These are phyloP conservation scores for Ophiognomonia clavigignenti-juglandacearum DNA, from an alignment of 2,329 filamentous ascomycete species.

Conservation along the genomic window DNA sequence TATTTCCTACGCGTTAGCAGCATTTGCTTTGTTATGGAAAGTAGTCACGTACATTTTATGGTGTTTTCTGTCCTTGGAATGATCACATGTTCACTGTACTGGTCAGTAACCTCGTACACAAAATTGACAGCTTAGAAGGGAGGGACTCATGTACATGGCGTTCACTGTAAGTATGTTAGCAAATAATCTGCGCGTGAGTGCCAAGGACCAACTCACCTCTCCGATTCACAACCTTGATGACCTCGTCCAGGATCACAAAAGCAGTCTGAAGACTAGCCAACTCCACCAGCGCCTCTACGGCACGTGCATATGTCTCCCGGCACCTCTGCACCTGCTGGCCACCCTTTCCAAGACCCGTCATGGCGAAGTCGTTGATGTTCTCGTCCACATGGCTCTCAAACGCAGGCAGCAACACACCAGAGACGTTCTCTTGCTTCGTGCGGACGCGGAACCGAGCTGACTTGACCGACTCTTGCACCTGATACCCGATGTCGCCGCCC, in stretches of 20 bases:
- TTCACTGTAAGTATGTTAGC: constrained; percentile 61
- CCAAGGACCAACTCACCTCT: constrained; percentile 57
- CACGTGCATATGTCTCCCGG: constrained; percentile 90
- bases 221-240: constrained; percentile 98
- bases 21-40: neutral
- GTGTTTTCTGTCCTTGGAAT: constrained; percentile 98
- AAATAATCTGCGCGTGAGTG: constrained; percentile 15
- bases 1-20: constrained; percentile 25
- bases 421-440: constrained; percentile 97
- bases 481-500: constrained; percentile 91
- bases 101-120: constrained; percentile 20
- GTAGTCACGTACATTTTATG: constrained; percentile 74
- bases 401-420: constrained; percentile 86
- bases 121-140: no score
- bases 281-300: constrained; percentile 93
- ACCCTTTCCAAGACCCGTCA: constrained; percentile 94
- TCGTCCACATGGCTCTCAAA: constrained; percentile 91
- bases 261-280: constrained; percentile 94
- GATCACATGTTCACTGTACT: constrained; percentile 75
- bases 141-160: constrained; percentile 64
- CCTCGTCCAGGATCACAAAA: constrained; percentile 96
- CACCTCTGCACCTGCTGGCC: constrained; percentile 95
- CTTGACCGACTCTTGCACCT: constrained; percentile 94
- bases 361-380: constrained; percentile 88
- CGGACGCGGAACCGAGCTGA: constrained; percentile 87